A percentile compares a stretch with the other conserved stretches of the same genome.
phyloP scores from a whole-genome alignment of 2,329 filamentous ascomycete genomes.

The Helotiales sp. region DNA sequence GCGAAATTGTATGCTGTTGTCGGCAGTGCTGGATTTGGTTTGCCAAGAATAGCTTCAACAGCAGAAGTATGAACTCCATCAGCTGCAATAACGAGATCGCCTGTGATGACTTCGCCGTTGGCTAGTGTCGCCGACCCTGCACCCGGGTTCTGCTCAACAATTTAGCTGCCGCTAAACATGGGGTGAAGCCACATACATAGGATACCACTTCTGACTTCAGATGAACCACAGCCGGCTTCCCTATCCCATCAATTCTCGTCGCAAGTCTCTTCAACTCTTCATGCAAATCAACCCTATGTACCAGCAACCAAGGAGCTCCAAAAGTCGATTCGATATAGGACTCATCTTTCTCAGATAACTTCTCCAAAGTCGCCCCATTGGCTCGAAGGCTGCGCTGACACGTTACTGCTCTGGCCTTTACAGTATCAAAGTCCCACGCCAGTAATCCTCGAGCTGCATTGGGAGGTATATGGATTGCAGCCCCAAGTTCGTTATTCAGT shows the following conservation, averaged over 20 bases:
- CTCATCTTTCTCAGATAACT: constrained; percentile 17
- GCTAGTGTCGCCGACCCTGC: constrained; percentile 45
- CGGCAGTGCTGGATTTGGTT: constrained; percentile 6
- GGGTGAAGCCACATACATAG: constrained; percentile 26
- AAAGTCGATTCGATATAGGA: constrained; percentile 15
- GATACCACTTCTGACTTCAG: constrained; percentile 41
- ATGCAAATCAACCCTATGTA: constrained; percentile 55
- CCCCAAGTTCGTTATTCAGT: constrained; percentile 56
- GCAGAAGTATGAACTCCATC: constrained; percentile 38
- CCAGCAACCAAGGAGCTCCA: constrained; percentile 45
- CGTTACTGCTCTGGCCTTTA: constrained; percentile 39
- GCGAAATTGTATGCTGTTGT: constrained; percentile 31
- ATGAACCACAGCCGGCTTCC: constrained; percentile 39
- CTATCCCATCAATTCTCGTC: constrained; percentile 38
- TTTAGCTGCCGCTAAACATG: background rate
- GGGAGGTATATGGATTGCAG: constrained; percentile 60
- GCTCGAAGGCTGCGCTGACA: constrained; percentile 31
- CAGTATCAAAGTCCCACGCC: constrained; percentile 44
- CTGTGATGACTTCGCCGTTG: constrained; percentile 34
- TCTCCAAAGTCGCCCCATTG: constrained; percentile 14
- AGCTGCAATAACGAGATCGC: constrained; percentile 40
- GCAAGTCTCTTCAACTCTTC: constrained; percentile 50
- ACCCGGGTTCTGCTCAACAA: constrained; percentile 39
- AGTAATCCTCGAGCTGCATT: constrained; percentile 59
- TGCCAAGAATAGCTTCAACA: constrained; percentile 11